phyloP scores from a whole-genome alignment of 345 rosid species.

The Rhodomyrtus tomentosa region DNA sequence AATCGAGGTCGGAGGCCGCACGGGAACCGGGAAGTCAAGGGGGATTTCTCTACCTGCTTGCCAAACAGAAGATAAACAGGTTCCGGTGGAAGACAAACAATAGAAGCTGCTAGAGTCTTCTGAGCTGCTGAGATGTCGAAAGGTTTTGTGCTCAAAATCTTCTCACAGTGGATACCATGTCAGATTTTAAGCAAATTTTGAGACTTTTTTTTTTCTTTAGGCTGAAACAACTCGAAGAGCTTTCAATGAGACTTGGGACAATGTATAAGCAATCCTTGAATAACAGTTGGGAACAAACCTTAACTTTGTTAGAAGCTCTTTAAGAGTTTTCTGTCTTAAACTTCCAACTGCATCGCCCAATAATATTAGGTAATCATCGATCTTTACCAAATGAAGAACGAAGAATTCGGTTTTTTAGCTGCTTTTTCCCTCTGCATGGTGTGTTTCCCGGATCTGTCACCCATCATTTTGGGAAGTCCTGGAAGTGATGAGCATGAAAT shows the following conservation, averaged over 20 bases:
- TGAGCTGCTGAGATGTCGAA: not conserved
- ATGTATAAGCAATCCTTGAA: slow-evolving; percentile 1
- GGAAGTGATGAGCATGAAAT: not conserved
- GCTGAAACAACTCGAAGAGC: not conserved
- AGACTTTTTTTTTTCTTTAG: not conserved
- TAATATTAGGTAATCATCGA: not conserved
- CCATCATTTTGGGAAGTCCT: not conserved
- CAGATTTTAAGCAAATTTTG: not conserved
- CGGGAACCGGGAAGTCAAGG: not conserved
- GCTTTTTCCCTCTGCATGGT: not conserved
- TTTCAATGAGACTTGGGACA: not conserved
- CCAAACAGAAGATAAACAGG: not conserved
- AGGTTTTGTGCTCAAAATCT: not conserved
- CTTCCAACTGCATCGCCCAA: not conserved
- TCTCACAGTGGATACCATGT: not conserved
- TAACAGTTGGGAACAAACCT: not conserved
- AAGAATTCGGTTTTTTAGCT: not conserved
- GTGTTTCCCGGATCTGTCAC: not conserved
- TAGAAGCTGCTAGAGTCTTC: not conserved
- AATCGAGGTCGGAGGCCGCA: not conserved
- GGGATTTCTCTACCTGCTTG: not conserved
- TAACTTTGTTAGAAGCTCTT: not conserved
- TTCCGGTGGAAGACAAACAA: not conserved
- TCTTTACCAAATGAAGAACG: not conserved
- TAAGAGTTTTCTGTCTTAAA: not conserved